A percentile compares a stretch with the other conserved stretches of the same genome.
These are phyloP conservation scores for Diaporthe sp. DNA, from an alignment of 2,329 filamentous ascomycete species.

Conservation along the genomic window DNA sequence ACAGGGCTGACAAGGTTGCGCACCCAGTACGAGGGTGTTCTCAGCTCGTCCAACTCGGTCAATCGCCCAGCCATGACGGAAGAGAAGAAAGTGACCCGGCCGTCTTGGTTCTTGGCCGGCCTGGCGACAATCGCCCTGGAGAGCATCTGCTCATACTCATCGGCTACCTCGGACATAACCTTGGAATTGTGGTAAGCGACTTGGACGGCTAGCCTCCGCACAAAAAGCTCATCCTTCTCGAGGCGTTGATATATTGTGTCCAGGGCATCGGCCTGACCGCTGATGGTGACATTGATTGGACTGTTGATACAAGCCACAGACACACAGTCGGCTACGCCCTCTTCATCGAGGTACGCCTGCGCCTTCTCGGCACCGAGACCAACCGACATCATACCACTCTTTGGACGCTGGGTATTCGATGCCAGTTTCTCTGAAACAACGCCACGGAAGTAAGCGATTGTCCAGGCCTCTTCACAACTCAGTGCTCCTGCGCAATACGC, in stretches of 20 bases:
- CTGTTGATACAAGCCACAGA: slow-evolving; percentile 21
- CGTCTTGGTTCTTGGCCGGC: too few relatives aligned
- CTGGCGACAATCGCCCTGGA: neutral
- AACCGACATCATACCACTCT: neutral
- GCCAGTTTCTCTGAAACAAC: neutral
- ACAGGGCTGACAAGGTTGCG: neutral
- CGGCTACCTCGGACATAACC: slow-evolving; percentile 34
- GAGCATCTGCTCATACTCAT: slow-evolving; percentile 37
- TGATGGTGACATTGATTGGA: slow-evolving; percentile 13
- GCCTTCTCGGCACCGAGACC: neutral
- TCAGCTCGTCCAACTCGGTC: neutral
- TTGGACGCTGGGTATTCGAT: neutral
- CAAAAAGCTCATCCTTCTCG: slow-evolving; percentile 10
- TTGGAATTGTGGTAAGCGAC: slow-evolving; percentile 21
- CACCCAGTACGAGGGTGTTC: neutral
- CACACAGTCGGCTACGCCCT: neutral
- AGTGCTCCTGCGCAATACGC: slow-evolving; percentile 47
- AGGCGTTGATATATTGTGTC: neutral
- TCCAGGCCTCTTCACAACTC: slow-evolving; percentile 40
- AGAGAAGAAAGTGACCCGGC: neutral
- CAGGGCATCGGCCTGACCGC: neutral
- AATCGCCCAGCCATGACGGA: neutral
- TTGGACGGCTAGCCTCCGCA: neutral
- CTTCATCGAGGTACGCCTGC: neutral
- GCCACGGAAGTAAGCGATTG: slow-evolving; percentile 5